Evolutionary conservation across 495 filamentous ascomycete genomes (phyloP).

Genomic region (Penicillium bialowiezense): DNA sequence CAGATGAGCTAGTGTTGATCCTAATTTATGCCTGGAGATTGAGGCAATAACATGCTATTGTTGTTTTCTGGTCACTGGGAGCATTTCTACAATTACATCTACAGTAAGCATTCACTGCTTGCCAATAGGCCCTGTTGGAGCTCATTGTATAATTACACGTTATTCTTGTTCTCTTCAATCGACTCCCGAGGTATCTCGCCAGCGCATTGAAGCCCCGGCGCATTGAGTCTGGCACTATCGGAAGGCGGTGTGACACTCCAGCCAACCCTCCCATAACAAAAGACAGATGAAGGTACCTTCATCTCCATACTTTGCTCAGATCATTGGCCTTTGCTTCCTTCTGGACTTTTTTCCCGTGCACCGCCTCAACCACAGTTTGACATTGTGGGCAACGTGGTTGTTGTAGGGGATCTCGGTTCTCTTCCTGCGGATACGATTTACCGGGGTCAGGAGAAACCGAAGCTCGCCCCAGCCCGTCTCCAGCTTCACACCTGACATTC

Average conservation of each 20-base stretch:
- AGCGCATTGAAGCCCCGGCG: no score
- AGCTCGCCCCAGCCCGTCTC: slow-evolving; percentile 9
- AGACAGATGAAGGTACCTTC: slow-evolving; percentile 19
- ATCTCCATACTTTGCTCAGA: slow-evolving; percentile 7
- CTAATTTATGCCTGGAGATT: no score
- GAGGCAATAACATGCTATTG: no score
- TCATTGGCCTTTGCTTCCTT: slow-evolving; percentile 16
- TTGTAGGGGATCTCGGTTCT: slow-evolving; percentile 16
- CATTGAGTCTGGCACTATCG: slow-evolving; percentile 4
- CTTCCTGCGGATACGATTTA: slow-evolving; percentile 20
- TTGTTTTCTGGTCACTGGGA: no score
- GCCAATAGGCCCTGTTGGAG: no score
- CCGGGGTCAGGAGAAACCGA: slow-evolving; percentile 27
- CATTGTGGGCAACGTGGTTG: slow-evolving; percentile 21
- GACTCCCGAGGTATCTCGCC: no score
- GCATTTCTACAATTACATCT: no score
- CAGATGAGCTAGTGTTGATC: no score
- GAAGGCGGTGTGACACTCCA: slow-evolving; percentile 23
- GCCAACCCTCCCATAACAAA: slow-evolving; percentile 28
- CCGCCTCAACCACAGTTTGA: slow-evolving; percentile 4
- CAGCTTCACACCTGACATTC: not conserved
- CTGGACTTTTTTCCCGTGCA: slow-evolving; percentile 1
- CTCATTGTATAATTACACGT: no score
- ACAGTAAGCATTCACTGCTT: no score
- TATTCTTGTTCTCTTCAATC: no score